These are phyloP conservation scores for Rutidosis leptorrhynchoides DNA, from an alignment of 129 eudicot species.

Conservation along the genomic window DNA sequence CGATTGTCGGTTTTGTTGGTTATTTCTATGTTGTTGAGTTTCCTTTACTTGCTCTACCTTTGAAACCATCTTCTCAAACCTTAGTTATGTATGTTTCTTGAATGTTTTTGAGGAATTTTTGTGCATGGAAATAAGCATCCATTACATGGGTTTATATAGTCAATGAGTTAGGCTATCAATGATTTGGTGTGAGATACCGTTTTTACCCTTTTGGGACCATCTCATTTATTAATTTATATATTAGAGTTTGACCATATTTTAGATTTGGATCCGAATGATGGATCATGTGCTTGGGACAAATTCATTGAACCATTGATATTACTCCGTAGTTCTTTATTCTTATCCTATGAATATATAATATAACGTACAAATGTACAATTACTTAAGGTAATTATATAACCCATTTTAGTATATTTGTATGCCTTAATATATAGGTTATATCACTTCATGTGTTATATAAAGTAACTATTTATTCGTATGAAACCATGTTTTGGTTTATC, in stretches of 20 bases:
- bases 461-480: neutral
- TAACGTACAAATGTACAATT: neutral
- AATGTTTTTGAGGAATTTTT: conserved; percentile 15
- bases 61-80: conserved; percentile 42
- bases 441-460: too few relatives aligned
- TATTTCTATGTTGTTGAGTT: conserved; percentile 35
- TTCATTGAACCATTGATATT: conserved; percentile 17
- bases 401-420: too few relatives aligned
- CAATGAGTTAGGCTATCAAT: conserved; percentile 13
- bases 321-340: too few relatives aligned
- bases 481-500: too few relatives aligned
- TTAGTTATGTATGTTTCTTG: conserved; percentile 1
- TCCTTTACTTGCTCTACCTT: conserved; percentile 37
- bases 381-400: neutral
- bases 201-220: conserved; percentile 30
- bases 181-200: neutral
- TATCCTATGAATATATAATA: too few relatives aligned
- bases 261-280: conserved; percentile 22
- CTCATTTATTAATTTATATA: neutral
- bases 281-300: conserved; percentile 31
- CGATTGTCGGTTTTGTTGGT: conserved; percentile 32
- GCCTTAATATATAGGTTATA: too few relatives aligned
- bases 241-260: neutral
- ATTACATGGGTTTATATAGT: conserved; percentile 26
- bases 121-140: conserved; percentile 27